Percentiles rank a stretch among this genome's conserved stretches.
These are phyloP conservation scores for Cryptosporidium canis DNA, from an alignment of 169 alveolate species.

Conservation along the genomic window DNA sequence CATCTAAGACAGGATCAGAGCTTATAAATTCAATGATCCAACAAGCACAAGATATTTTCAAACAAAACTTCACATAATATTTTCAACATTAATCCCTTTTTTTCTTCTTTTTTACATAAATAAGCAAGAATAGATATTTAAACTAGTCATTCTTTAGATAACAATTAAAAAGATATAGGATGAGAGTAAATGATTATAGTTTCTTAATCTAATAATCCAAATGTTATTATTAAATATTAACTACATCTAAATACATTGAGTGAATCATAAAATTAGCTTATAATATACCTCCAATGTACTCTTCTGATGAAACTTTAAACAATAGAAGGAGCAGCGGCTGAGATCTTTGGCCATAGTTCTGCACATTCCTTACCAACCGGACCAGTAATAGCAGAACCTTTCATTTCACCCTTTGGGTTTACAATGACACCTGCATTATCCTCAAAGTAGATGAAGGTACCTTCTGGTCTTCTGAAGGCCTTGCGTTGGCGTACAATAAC, in stretches of 20 bases:
- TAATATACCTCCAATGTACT: not conserved
- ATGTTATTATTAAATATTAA: not conserved
- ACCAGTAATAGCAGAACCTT: constrained; percentile 99
- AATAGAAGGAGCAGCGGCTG: constrained; percentile 98
- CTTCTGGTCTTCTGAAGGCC: constrained; percentile 99
- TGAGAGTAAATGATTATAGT: not conserved
- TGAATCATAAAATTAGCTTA: not conserved
- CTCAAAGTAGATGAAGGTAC: constrained; percentile 97
- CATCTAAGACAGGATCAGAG: constrained; percentile 33
- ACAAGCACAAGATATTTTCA: not conserved
- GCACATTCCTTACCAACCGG: constrained; percentile 99
- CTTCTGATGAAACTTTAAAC: constrained; percentile 81
- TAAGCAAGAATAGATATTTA: not conserved
- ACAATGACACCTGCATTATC: constrained; percentile 99
- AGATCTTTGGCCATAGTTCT: constrained; percentile 99
- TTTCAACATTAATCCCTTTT: not conserved
- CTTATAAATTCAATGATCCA: constrained; percentile 5
- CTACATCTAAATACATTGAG: not conserved
- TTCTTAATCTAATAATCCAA: not conserved
- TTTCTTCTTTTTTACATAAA: not conserved
- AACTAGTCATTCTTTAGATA: not conserved
- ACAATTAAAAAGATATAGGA: not conserved
- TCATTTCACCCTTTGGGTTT: constrained; percentile 99
- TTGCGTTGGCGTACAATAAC: constrained; percentile 98
- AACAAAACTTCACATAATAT: not conserved